Percentiles rank a stretch among this genome's conserved stretches.
These are phyloP conservation scores for Chenopodium quinoa DNA, from an alignment of 148 eudicot species.

Conservation along the genomic window DNA sequence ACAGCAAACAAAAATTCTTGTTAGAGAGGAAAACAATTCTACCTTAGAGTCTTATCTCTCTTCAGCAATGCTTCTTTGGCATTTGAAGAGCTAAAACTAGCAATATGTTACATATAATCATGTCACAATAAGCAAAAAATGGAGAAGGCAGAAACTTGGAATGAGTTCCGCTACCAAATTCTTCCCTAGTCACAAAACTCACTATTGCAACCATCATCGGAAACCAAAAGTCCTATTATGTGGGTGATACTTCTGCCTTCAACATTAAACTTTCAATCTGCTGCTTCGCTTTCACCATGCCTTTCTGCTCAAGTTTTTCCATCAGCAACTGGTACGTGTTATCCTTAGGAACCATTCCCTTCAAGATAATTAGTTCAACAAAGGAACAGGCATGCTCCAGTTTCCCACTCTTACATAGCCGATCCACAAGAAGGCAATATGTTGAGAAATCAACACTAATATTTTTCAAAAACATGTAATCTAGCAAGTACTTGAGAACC, in stretches of 20 bases:
- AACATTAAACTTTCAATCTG: constrained; percentile 48
- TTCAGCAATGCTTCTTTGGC: not conserved
- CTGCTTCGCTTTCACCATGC: constrained; percentile 54
- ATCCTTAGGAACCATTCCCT: constrained; percentile 60
- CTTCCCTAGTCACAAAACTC: not conserved
- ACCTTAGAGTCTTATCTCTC: not conserved
- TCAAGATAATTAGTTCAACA: constrained; percentile 53
- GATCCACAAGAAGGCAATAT: constrained; percentile 62
- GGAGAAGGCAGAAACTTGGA: not conserved
- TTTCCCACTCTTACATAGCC: constrained; percentile 52
- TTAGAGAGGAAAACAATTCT: not conserved
- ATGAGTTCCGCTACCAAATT: not conserved
- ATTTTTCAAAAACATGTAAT: constrained; percentile 67
- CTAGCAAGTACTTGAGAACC: constrained; percentile 59
- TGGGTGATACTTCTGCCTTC: constrained; percentile 27
- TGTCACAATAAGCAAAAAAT: not conserved
- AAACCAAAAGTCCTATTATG: not conserved
- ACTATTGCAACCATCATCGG: not conserved
- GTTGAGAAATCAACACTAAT: constrained; percentile 60
- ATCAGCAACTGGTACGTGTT: constrained; percentile 40
- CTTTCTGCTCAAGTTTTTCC: constrained; percentile 54
- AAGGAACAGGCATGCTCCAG: constrained; percentile 63
- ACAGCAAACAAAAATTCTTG: not conserved
- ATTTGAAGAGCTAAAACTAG: not conserved
- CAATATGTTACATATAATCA: not conserved